Percentiles rank a stretch among this genome's conserved stretches.
These are phyloP conservation scores for Cenchrus purpureus DNA, from an alignment of 176 grass and related monocot species.

Conservation along the genomic window DNA sequence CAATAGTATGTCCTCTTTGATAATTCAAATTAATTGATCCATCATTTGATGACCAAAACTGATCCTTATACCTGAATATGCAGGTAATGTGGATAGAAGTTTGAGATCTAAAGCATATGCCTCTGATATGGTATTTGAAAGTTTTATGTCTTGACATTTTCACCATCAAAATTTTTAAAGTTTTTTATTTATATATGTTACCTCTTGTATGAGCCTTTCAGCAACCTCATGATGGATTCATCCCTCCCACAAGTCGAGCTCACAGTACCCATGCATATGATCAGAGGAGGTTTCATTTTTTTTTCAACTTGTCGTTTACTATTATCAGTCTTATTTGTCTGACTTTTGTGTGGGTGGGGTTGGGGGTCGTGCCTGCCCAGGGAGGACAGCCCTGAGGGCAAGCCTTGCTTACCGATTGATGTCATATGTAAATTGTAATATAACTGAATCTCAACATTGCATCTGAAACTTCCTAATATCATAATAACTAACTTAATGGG, in stretches of 20 bases:
- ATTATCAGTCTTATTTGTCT: not conserved
- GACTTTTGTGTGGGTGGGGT: not conserved
- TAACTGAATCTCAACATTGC: not conserved
- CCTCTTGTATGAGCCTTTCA: conserved; percentile 38
- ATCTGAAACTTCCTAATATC: not conserved
- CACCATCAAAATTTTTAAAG: conserved; percentile 12
- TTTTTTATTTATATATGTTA: conserved; percentile 19
- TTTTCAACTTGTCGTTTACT: not conserved
- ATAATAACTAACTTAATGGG: not conserved
- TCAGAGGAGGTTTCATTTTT: conserved; percentile 42
- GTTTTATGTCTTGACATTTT: conserved; percentile 28
- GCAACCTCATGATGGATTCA: conserved; percentile 75
- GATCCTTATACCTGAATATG: conserved; percentile 37
- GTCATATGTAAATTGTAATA: not conserved
- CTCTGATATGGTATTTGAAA: conserved; percentile 59
- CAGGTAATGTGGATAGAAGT: conserved; percentile 42
- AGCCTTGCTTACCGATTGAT: not conserved
- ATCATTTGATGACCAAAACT: conserved; percentile 15
- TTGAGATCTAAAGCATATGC: conserved; percentile 57
- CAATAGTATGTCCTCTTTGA: conserved; percentile 42
- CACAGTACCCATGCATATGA: conserved; percentile 47
- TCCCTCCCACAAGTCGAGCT: conserved; percentile 45
- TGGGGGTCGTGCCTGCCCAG: not conserved
- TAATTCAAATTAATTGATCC: conserved; percentile 15
- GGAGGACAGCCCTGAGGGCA: not conserved